A percentile compares a stretch with the other conserved stretches of the same genome.
phyloP scores from a whole-genome alignment of 176 grass and related monocot species.

The Zizania latifolia region DNA sequence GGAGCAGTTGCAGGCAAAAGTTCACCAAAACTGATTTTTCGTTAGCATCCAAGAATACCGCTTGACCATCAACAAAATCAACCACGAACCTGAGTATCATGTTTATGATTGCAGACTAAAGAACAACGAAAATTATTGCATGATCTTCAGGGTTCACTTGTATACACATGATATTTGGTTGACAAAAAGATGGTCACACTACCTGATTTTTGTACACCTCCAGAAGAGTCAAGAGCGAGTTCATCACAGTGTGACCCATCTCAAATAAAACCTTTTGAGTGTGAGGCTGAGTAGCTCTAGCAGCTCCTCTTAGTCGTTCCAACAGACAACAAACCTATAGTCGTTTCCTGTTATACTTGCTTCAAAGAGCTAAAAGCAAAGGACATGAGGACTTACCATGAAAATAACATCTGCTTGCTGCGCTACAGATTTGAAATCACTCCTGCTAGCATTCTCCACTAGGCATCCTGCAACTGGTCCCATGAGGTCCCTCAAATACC shows the following conservation, averaged over 20 bases:
- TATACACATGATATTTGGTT: slow-evolving; percentile 4
- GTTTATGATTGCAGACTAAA: slow-evolving; percentile 83
- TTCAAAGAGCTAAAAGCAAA: slow-evolving; percentile 22
- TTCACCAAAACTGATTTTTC: slow-evolving; percentile 84
- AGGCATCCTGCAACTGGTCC: slow-evolving; percentile 76
- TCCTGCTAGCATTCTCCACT: slow-evolving; percentile 75
- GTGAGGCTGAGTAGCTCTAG: slow-evolving; percentile 82
- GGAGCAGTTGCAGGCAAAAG: slow-evolving; percentile 86
- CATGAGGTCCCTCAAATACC: slow-evolving; percentile 94
- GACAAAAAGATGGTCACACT: slow-evolving; percentile 10
- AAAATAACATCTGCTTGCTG: slow-evolving; percentile 82
- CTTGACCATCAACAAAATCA: slow-evolving; percentile 94
- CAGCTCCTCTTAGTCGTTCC: slow-evolving; percentile 91
- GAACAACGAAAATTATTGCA: background rate
- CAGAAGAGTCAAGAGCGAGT: slow-evolving; percentile 78
- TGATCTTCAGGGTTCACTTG: slow-evolving; percentile 22
- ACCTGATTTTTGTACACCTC: slow-evolving; percentile 95
- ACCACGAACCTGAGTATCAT: slow-evolving; percentile 98
- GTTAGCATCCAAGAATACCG: slow-evolving; percentile 80
- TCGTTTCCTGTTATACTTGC: slow-evolving; percentile 27
- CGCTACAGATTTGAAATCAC: slow-evolving; percentile 84
- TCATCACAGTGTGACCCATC: slow-evolving; percentile 83
- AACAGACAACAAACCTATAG: slow-evolving; percentile 83
- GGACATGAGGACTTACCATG: slow-evolving; percentile 57
- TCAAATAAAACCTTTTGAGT: slow-evolving; percentile 93